A percentile compares a stretch with the other conserved stretches of the same genome.
Evolutionary conservation across 805 yeast genomes (phyloP).

Genomic region (Cyberlindnera mississippiensis): DNA sequence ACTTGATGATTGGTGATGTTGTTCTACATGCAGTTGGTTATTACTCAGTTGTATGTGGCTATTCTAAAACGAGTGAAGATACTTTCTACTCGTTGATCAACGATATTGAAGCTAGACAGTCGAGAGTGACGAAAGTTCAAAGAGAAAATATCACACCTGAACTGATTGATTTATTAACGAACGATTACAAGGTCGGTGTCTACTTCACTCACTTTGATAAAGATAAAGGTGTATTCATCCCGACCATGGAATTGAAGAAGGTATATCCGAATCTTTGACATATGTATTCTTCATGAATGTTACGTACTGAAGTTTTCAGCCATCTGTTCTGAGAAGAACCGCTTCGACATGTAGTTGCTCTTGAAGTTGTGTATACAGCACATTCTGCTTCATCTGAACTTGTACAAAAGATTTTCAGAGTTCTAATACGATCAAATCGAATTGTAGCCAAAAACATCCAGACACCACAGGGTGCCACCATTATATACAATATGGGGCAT

Average conservation of each 20-base stretch:
- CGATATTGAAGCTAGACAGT: slow-evolving; percentile 10
- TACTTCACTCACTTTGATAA: slow-evolving; percentile 10
- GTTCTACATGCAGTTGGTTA: slow-evolving; percentile 11
- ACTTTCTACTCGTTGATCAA: slow-evolving; percentile 9
- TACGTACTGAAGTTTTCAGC: too few relatives aligned
- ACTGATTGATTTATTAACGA: slow-evolving; percentile 5
- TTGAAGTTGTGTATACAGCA: too few relatives aligned
- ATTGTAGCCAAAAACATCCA: too few relatives aligned
- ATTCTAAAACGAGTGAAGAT: not conserved
- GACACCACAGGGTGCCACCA: too few relatives aligned
- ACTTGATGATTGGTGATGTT: slow-evolving; percentile 9
- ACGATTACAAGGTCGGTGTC: slow-evolving; percentile 10
- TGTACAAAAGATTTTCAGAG: too few relatives aligned
- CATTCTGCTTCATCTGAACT: too few relatives aligned
- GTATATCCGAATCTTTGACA: slow-evolving; percentile 4
- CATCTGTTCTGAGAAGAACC: too few relatives aligned
- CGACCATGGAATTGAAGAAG: slow-evolving; percentile 3
- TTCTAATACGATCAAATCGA: too few relatives aligned
- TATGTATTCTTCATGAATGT: not conserved
- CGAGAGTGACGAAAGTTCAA: slow-evolving; percentile 1
- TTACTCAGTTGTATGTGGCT: slow-evolving; percentile 7
- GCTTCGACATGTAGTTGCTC: too few relatives aligned
- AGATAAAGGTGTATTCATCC: slow-evolving; percentile 2
- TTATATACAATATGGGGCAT: too few relatives aligned
- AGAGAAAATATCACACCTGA: slow-evolving; percentile 3